phyloP scores from a whole-genome alignment of 176 grass and related monocot genomes.

The Urochloa ruziziensis region DNA sequence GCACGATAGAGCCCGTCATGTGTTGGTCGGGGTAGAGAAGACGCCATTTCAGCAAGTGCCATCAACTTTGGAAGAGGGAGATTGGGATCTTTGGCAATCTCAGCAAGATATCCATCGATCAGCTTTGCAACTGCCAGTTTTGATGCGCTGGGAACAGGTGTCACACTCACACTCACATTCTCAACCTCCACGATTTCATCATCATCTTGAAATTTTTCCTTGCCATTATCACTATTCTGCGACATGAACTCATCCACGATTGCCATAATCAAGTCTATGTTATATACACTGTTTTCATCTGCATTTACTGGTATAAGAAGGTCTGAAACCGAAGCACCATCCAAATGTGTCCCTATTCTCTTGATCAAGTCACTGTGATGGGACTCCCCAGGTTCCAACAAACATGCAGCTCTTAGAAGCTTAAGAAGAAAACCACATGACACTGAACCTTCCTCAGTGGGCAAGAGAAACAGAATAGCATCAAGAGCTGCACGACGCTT shows the following conservation, averaged over 20 bases:
- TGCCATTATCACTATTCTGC: slow-evolving; percentile 32
- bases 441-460: slow-evolving; percentile 62
- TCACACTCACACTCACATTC: slow-evolving; percentile 42
- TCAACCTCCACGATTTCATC: slow-evolving; percentile 75
- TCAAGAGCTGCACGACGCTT: slow-evolving; percentile 51
- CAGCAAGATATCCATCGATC: slow-evolving; percentile 85
- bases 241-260: slow-evolving; percentile 72
- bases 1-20: slow-evolving; percentile 91
- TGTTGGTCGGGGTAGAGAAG: slow-evolving; percentile 43
- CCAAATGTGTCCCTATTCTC: slow-evolving; percentile 70
- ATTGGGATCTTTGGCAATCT: slow-evolving; percentile 85
- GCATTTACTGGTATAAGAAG: slow-evolving; percentile 61
- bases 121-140: slow-evolving; percentile 73
- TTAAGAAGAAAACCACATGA: slow-evolving; percentile 88
- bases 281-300: slow-evolving; percentile 40
- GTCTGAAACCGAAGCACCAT: slow-evolving; percentile 79
- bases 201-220: slow-evolving; percentile 31
- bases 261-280: slow-evolving; percentile 61
- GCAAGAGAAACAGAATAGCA: slow-evolving; percentile 67
- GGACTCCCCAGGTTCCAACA: slow-evolving; percentile 55
- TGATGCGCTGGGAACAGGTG: slow-evolving; percentile 45
- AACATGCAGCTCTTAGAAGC: slow-evolving; percentile 72
- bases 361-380: slow-evolving; percentile 51
- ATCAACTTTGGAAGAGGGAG: slow-evolving; percentile 79
- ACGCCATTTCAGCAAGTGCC: slow-evolving; percentile 69